Base-by-base conservation (phyloP, 2,329 filamentous ascomycete species). In the Xylariaceae sp. region DNA sequence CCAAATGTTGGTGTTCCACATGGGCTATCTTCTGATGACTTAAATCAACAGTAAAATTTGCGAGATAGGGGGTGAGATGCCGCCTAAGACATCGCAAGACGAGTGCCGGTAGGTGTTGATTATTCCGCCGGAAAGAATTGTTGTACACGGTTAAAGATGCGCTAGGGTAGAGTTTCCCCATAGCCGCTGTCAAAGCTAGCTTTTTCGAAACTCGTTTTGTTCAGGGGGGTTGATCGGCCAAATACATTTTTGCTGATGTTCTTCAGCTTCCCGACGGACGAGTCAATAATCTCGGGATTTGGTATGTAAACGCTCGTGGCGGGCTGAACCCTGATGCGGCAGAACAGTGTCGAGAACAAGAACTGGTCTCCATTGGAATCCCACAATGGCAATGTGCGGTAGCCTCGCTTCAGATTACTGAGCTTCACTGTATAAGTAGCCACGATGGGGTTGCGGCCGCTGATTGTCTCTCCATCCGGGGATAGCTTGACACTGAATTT, bases 401-500 rank as follows among this genome's bases (percentile, higher is more conserved):
- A 97, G 26, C 94, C 94, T 71, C 94, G 86, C 68, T 92, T 90
- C 40, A 97, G 80, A 67, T 86, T 95, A 74, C 80, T 86, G 48
- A 97, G 84, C 74, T 97, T 97, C 58, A 89, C 92, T 1, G 90
- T 97, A 71, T 92, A 97, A 1, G 88, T 94, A 2, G 90, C 94
- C 53, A 96, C 79, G 19, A 89, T 75, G 60, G 80, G 72, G 70
- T 81, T 70, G 64, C 78, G 72, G 58, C 85, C 85, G 54, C 81
- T 88, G 61, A 83, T 81, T 61, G 76, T 86, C 63, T 85, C 80
- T 40, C 88, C 88, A 67, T 92, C 89, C 55, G 83, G 78, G 1
- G 91, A 92, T 62, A 94, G 88, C 79, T 89, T 92, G 51, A 97
- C 90, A 21, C 87, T 92, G 83, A 90, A 96, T 43, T 91, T 88